phyloP scores from a whole-genome alignment of 176 grass and related monocot genomes.

The Oryza nivara region DNA sequence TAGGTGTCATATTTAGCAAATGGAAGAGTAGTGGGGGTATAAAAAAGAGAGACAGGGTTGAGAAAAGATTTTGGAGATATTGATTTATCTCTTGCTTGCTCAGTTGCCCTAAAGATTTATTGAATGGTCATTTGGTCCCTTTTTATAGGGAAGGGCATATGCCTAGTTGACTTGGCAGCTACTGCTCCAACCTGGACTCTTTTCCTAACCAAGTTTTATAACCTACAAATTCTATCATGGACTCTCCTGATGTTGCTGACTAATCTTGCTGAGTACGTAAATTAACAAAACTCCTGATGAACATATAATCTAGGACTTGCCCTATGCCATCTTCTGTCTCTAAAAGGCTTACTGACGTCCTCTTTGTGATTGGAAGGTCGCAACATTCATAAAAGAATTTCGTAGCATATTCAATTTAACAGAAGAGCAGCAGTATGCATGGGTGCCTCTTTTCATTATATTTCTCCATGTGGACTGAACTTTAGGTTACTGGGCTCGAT shows the following conservation, averaged over 20 bases:
- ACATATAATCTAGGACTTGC: background rate
- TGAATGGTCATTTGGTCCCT: background rate
- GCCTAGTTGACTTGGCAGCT: background rate
- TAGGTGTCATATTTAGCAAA: background rate
- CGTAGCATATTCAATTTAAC: background rate
- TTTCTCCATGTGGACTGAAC: background rate
- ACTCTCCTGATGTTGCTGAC: background rate
- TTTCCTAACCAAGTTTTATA: background rate
- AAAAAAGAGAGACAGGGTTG: background rate
- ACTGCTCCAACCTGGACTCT: background rate
- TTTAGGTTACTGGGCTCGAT: background rate
- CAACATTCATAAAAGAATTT: background rate
- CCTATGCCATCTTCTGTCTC: background rate
- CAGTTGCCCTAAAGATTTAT: background rate
- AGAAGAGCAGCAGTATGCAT: background rate
- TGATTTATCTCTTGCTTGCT: background rate
- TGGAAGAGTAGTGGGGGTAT: background rate
- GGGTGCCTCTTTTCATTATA: background rate
- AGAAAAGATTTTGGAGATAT: background rate
- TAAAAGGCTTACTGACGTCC: background rate
- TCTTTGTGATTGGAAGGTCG: background rate
- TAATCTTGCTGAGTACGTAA: background rate
- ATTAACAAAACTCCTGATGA: background rate
- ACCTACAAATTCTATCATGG: background rate
- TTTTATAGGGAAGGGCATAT: background rate